Percentiles rank a stretch among this genome's conserved stretches.
These are phyloP conservation scores for Penstemon barbatus DNA, from an alignment of 257 asterid species.

Conservation along the genomic window DNA sequence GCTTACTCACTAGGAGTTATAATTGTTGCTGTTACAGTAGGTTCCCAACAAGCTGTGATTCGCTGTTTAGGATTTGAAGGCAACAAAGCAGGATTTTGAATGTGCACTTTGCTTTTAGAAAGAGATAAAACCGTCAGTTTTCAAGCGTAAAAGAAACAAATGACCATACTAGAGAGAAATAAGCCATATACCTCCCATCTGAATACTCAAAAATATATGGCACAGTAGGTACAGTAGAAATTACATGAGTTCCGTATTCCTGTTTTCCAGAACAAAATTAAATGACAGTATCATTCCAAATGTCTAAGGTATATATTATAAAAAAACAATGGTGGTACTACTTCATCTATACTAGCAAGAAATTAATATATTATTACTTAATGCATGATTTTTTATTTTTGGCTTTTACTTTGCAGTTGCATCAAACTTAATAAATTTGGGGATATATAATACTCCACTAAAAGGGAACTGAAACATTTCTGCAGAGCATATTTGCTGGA, in stretches of 20 bases:
- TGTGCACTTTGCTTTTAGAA: constrained; percentile 62
- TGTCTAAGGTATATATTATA: constrained; percentile 6
- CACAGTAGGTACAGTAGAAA: constrained; percentile 96
- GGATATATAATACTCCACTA: neutral
- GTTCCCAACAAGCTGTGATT: constrained; percentile 83
- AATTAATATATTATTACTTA: neutral
- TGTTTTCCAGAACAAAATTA: constrained; percentile 28
- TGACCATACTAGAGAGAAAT: constrained; percentile 11
- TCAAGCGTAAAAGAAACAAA: neutral
- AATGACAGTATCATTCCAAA: neutral
- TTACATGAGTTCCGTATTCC: constrained; percentile 94
- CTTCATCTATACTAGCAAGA: constrained; percentile 4
- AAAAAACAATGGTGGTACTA: constrained; percentile 8
- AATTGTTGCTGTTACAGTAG: constrained; percentile 87
- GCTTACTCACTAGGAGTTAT: constrained; percentile 99
- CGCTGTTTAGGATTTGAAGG: constrained; percentile 85
- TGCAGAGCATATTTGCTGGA: neutral
- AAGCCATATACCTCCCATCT: constrained; percentile 69
- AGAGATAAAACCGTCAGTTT: constrained; percentile 30
- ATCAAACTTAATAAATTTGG: constrained; percentile 7
- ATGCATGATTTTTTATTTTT: neutral
- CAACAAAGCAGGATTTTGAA: constrained; percentile 91
- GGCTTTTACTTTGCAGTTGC: neutral
- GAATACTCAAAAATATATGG: constrained; percentile 92
- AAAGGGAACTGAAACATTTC: constrained; percentile 1